Conservation (phyloP, 495 filamentous ascomycete species). For the Penicillium bovifimosum region DNA sequence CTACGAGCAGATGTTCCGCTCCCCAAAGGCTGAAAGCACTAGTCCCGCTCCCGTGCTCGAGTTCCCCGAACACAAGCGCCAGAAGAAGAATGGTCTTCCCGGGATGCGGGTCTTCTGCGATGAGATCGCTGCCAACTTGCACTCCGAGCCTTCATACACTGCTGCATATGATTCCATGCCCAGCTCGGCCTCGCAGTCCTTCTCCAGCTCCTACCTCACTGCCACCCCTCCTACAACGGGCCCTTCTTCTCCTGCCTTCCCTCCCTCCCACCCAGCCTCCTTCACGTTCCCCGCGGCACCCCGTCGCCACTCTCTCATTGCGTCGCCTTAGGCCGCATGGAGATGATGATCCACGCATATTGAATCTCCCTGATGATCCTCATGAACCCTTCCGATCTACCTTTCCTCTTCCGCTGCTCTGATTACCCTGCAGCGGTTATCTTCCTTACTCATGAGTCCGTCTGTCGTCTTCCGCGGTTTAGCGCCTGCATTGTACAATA, state of each 20-base stretch:
- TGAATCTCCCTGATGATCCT: slow-evolving; percentile 19
- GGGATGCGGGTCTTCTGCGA: slow-evolving; percentile 40
- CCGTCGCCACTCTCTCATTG: slow-evolving; percentile 30
- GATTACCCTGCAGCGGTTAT: slow-evolving; percentile 18
- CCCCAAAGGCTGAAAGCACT: slow-evolving; percentile 32
- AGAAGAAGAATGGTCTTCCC: slow-evolving; percentile 33
- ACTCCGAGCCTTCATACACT: slow-evolving; percentile 17
- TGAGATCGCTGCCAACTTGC: slow-evolving; percentile 27
- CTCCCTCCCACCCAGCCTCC: slow-evolving; percentile 22
- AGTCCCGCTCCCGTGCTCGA: slow-evolving; percentile 27
- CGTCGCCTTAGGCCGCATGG: slow-evolving; percentile 20
- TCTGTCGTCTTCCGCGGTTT: slow-evolving; percentile 13
- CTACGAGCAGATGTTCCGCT: slow-evolving; percentile 40
- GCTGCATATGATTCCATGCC: slow-evolving; percentile 20
- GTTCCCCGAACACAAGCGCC: slow-evolving; percentile 29
- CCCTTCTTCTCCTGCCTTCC: slow-evolving; percentile 38
- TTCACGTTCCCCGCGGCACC: slow-evolving; percentile 26
- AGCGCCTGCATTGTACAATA: slow-evolving; percentile 30
- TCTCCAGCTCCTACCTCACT: slow-evolving; percentile 27
- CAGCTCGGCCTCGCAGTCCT: slow-evolving; percentile 29
- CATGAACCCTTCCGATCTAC: slow-evolving; percentile 9
- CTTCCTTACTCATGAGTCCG: slow-evolving; percentile 6
- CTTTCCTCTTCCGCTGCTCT: slow-evolving; percentile 5
- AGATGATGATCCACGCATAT: slow-evolving; percentile 12
- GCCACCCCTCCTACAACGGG: slow-evolving; percentile 34